Evolutionary conservation across 805 yeast species (phyloP).

Genomic region (Candida maesae): DNA sequence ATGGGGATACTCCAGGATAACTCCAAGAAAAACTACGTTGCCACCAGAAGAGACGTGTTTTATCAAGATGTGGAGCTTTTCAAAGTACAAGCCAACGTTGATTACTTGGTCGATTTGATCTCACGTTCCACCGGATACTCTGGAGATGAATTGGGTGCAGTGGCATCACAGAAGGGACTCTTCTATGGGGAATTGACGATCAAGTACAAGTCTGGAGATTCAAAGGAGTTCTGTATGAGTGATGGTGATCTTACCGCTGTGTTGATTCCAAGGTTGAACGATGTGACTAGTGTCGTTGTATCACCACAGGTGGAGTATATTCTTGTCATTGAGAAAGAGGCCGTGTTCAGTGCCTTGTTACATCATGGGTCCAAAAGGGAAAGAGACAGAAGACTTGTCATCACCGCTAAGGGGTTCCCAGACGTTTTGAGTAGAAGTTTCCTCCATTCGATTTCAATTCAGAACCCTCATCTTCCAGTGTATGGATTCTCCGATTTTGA

Average conservation of each 20-base stretch:
- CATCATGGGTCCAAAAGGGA: background rate
- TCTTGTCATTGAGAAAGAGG: conserved; percentile 51
- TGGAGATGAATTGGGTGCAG: conserved; percentile 41
- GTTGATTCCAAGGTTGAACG: conserved; percentile 40
- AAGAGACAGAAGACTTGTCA: conserved; percentile 28
- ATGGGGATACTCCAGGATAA: conserved; percentile 19
- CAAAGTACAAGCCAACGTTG: conserved; percentile 40
- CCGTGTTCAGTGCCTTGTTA: conserved; percentile 38
- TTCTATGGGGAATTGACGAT: conserved; percentile 36
- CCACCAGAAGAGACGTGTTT: conserved; percentile 54
- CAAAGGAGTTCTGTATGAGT: conserved; percentile 4
- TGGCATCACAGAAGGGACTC: conserved; percentile 62
- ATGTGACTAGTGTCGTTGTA: conserved; percentile 12
- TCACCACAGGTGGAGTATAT: conserved; percentile 25
- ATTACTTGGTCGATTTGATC: conserved; percentile 37
- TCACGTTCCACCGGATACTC: conserved; percentile 36
- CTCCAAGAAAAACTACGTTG: conserved; percentile 9
- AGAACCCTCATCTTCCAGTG: conserved; percentile 31
- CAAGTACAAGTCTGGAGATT: conserved; percentile 1
- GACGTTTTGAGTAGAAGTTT: conserved; percentile 52
- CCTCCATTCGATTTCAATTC: conserved; percentile 28
- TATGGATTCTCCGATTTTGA: conserved; percentile 60
- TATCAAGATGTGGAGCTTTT: conserved; percentile 59
- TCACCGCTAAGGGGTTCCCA: conserved; percentile 73
- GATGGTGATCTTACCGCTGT: conserved; percentile 14